Base-by-base conservation (phyloP, 2,329 filamentous ascomycete genomes). In the Penicillium sp. region DNA sequence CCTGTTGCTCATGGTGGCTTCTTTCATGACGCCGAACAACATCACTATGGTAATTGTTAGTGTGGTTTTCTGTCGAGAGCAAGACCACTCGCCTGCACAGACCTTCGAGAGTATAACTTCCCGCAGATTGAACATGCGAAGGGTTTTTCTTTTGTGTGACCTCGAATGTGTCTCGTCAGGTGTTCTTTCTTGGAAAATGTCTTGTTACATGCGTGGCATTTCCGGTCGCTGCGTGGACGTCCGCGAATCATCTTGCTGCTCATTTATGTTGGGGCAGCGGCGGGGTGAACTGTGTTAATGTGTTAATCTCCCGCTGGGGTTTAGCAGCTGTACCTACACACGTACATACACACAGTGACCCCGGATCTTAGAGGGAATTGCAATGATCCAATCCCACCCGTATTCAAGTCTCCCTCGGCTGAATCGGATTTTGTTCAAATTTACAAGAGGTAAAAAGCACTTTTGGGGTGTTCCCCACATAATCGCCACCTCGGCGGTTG, bases 141-240 rank as follows among this genome's bases (percentile, higher is more conserved):
- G 0, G 92, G 92, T 77, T 96, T 96, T 80, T 96, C 92, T 67
- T 92, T 84, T 1, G 92, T 97, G 70, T 96, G 92, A 70, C 90
- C 94, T 62, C 92, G 82, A 89, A 96, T 92, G 69, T 97, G 92
- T 11, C 62, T 51, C 8, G 59, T 63, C 11, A 64, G 57, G 50
- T 64, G 60, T 35, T 64, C 60, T 18, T 55, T 54, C 20, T 64
- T 64, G 35, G 62, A 62, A 20, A 64, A 63, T 1, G 47, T 56
- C 51, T 62, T 63, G 40, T 63, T 57, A 18, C 55, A 57, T 26
- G 37, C 43, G 26, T 51, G 25, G 18, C 55, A 57, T 29, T 47
- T 57, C 18, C 47, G 51, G 25, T 57, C 55, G n/a, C 54, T 51
- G 37, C 50, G 50, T 22, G 54, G 7, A 20, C 54, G 50, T 35